A percentile compares a stretch with the other conserved stretches of the same genome.
These are phyloP conservation scores for Orbilia javanica DNA, from an alignment of 2,329 filamentous ascomycete genomes.

Conservation along the genomic window DNA sequence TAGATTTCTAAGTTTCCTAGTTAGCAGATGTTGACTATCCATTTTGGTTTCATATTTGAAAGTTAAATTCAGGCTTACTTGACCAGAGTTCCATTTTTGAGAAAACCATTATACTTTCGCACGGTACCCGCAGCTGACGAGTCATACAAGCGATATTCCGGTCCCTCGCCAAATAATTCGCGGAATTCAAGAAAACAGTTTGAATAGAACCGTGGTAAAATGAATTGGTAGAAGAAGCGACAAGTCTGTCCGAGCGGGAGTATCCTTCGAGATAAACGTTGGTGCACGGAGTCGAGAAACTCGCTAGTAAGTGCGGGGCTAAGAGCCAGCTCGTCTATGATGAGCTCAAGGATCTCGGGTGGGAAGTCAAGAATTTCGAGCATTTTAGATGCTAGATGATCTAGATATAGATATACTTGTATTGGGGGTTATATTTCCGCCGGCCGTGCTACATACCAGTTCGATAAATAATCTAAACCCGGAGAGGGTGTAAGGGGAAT, in stretches of 20 bases:
- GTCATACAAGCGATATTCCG: neutral
- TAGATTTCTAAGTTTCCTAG: neutral
- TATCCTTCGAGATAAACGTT: conserved; percentile 11
- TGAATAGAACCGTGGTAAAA: conserved; percentile 8
- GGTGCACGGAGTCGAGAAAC: neutral
- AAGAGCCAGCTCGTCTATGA: neutral
- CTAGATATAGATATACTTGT: no score
- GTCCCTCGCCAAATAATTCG: neutral
- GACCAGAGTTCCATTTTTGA: conserved; percentile 2
- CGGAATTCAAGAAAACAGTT: conserved; percentile 1
- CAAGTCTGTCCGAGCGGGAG: conserved; percentile 2
- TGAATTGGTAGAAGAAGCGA: conserved; percentile 3
- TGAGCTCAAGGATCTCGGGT: neutral
- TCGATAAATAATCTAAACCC: neutral
- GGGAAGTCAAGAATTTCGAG: neutral
- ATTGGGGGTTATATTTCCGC: neutral
- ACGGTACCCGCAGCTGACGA: neutral
- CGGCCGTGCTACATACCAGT: neutral
- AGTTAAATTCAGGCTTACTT: neutral
- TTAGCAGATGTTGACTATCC: neutral
- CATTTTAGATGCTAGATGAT: neutral
- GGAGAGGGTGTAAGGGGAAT: neutral
- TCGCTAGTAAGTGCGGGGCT: neutral
- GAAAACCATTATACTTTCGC: neutral
- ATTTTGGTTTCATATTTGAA: neutral